Base-by-base conservation (phyloP, 1,139 yeast genomes). In the Yarrowia galli region DNA sequence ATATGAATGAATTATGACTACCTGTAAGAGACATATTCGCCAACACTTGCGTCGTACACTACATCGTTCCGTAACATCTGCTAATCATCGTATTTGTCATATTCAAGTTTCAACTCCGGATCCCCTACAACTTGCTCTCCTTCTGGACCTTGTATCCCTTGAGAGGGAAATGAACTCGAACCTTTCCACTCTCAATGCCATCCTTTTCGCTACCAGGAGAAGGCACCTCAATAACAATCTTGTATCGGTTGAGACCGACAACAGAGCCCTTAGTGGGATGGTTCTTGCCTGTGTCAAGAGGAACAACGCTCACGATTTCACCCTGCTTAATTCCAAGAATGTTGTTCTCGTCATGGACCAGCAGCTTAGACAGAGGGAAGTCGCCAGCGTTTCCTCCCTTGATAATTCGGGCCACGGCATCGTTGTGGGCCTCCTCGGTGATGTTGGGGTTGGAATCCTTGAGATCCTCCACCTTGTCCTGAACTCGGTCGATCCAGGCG, bases 1-100 rank as follows among this genome's bases (percentile, higher is more conserved):
- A 20, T 28, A 53, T 16, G 23, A 68, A 43, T 85, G 85, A 72
- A 84, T 81, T 72, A 79, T 86, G 61, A 86, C n/a, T n/a, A n/a
- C n/a, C n/a, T n/a, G n/a, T n/a, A n/a, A n/a, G n/a, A n/a, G n/a
- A n/a, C n/a, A n/a, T n/a, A n/a, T n/a, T n/a, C n/a, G n/a, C n/a
- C n/a, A n/a, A n/a, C n/a, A n/a, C 53, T 16, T 15, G 15, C 22
- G 9, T 40, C 43, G 20, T 40, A 40, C 12, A 9, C 22, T 13
- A 18, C n/a, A n/a, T n/a, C n/a, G n/a, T n/a, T n/a, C n/a, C n/a
- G n/a, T n/a, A n/a, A n/a, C n/a, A n/a, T n/a, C n/a, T n/a, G n/a
- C n/a, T n/a, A n/a, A n/a, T n/a, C n/a, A n/a, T n/a, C n/a, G n/a
- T n/a, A n/a, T n/a, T n/a, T n/a, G n/a, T n/a, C n/a, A n/a, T n/a